A percentile compares a stretch with the other conserved stretches of the same genome.
These are phyloP conservation scores for Chondrostereum purpureum DNA, from an alignment of 1,284 basidiomycete species.

Conservation along the genomic window DNA sequence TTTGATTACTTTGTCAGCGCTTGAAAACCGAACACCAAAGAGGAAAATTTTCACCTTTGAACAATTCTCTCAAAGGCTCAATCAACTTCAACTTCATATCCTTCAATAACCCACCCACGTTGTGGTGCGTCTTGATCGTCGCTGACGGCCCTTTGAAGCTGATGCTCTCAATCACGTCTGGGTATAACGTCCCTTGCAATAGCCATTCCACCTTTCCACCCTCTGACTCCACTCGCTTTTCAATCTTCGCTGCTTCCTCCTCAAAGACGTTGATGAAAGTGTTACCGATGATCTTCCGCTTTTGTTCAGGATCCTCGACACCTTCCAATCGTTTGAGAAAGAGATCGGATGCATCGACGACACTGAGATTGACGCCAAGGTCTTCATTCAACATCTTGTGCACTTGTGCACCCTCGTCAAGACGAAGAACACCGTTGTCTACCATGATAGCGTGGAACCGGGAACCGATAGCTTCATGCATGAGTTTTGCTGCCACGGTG, in stretches of 20 bases:
- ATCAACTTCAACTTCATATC: slow-evolving; percentile 99
- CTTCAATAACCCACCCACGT: slow-evolving; percentile 93
- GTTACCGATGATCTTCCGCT: slow-evolving; percentile 98
- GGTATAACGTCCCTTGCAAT: slow-evolving; percentile 97
- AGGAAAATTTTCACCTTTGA: slow-evolving; percentile 73
- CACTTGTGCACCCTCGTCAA: slow-evolving; percentile 92
- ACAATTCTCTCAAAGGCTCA: slow-evolving; percentile 94
- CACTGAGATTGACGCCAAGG: slow-evolving; percentile 94
- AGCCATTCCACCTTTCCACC: slow-evolving; percentile 97
- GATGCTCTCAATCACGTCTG: slow-evolving; percentile 99
- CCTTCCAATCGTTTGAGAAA: slow-evolving; percentile 89
- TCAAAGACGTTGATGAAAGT: slow-evolving; percentile 99
- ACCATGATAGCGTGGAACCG: slow-evolving; percentile 99
- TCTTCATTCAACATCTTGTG: slow-evolving; percentile 91
- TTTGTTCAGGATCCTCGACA: slow-evolving; percentile 94
- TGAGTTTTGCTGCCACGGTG: slow-evolving; percentile 96
- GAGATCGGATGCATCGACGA: slow-evolving; percentile 91
- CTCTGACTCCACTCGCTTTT: slow-evolving; percentile 57
- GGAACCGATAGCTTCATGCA: slow-evolving; percentile 99
- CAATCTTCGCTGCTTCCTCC: slow-evolving; percentile 83
- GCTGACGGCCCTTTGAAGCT: slow-evolving; percentile 99
- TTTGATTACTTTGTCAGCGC: too few relatives aligned
- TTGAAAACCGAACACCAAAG: slow-evolving; percentile 4
- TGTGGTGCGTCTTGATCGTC: slow-evolving; percentile 99
- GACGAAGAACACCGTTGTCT: slow-evolving; percentile 94